Percentiles rank a stretch among this genome's conserved stretches.
phyloP scores from a whole-genome alignment of 1,139 yeast genomes.

The Geotrichum fermentans region DNA sequence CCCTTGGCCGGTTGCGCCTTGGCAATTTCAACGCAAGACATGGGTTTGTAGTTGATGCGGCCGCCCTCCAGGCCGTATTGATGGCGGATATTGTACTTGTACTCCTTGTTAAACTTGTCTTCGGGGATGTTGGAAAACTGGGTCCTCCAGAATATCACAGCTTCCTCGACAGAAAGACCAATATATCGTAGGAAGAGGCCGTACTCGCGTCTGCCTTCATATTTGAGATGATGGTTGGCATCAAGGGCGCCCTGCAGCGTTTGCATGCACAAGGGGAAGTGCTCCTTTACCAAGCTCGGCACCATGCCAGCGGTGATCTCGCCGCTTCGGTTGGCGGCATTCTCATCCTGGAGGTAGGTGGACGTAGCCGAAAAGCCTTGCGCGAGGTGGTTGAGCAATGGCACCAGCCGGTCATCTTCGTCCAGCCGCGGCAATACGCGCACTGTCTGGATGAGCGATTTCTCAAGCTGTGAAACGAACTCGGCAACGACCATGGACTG shows the following conservation, averaged over 20 bases:
- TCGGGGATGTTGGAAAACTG: constrained; percentile 63
- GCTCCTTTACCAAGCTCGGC: constrained; percentile 48
- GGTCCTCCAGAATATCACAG: constrained; percentile 75
- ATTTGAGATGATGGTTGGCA: constrained; percentile 66
- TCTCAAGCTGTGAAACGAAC: constrained; percentile 51
- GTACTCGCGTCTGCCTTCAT: constrained; percentile 79
- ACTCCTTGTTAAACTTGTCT: constrained; percentile 82
- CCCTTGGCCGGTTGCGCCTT: constrained; percentile 64
- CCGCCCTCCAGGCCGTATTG: constrained; percentile 90
- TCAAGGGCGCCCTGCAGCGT: constrained; percentile 60
- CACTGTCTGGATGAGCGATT: constrained; percentile 61
- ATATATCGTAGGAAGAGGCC: constrained; percentile 82
- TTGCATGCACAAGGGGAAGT: constrained; percentile 79
- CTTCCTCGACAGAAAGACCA: constrained; percentile 83
- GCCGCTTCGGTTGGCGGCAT: constrained; percentile 19
- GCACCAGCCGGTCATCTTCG: constrained; percentile 85
- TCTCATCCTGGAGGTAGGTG: constrained; percentile 22
- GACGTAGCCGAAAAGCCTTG: constrained; percentile 50
- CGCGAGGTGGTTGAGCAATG: constrained; percentile 73
- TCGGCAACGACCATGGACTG: constrained; percentile 62
- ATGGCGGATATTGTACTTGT: constrained; percentile 81
- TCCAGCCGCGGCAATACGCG: constrained; percentile 78
- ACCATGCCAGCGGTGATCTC: constrained; percentile 65
- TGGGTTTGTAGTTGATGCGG: constrained; percentile 76
- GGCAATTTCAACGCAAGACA: constrained; percentile 76